Evolutionary conservation across 202 grass and related monocot genomes (phyloP), one percentile per base, ranked within the genome.

Genomic region (Schoenoplectus tabernaemontani): DNA sequence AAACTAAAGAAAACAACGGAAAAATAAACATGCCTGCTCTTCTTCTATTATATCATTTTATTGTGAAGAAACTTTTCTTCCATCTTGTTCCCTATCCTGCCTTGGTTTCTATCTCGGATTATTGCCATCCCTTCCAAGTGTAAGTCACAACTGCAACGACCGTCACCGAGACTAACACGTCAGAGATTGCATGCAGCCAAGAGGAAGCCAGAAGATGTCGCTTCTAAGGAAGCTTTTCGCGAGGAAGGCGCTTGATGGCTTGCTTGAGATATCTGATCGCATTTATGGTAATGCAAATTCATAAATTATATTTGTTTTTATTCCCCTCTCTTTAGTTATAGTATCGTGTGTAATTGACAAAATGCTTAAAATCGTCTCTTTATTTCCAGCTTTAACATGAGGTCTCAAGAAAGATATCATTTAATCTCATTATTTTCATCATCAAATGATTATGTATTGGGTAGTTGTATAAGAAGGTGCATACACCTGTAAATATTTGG

Each of bases 221-320:
- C 20, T 88, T 26, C 39, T 74, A 56, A 32, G 68, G 83, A 84
- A 74, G 81, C 84, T 90, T 58, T 90, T 87, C 65, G 77, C 84
- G 13, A 64, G 76, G 59, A 85, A 84, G 81, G 81, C 54, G 3
- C 78, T 84, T 22, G 86, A 84, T 24, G 83, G 81, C 13, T 50
- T 82, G 56, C 66, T 83, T 0, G 68, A 65, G 50, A 81, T 87
- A 69, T 87, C 78, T 17, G 82, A 87, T 20, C 81, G 71, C 60
- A 73, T 82, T 19, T 87, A 79, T 53, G 77, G 84, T 87, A 82
- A 65, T 26, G 19, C 62, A 12, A 51, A 51, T 51, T 11, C 8
- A 51, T 51, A 51, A 16, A 16, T 15, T 16, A n/a, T 51, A 51
- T 50, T 13, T 50, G 47, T 50, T 50, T 9, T 50, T 50, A 50